Evolutionary conservation across 2,329 filamentous ascomycete genomes (phyloP).

Genomic region (Fusarium illudens): DNA sequence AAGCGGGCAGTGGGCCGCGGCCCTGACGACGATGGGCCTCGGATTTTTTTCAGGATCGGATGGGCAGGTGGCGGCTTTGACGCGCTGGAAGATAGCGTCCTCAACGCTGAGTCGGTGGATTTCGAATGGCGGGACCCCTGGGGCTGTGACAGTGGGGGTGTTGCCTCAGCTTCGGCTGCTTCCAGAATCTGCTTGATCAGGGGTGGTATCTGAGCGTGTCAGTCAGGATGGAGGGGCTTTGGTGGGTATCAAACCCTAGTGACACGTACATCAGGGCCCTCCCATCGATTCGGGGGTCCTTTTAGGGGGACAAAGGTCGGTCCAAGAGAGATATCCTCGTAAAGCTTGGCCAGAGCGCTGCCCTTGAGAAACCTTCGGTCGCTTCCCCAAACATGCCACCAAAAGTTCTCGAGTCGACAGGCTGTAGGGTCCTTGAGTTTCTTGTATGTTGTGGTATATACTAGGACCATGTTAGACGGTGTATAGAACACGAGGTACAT

Average conservation of each 20-base stretch:
- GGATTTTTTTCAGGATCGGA: conserved; percentile 68
- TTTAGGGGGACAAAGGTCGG: conserved; percentile 65
- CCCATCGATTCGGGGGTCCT: conserved; percentile 63
- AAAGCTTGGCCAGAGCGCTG: conserved; percentile 62
- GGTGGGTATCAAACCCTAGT: conserved; percentile 3
- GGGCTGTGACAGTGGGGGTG: conserved; percentile 22
- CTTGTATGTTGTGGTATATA: conserved; percentile 68
- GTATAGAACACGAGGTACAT: background rate
- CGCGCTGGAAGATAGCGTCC: conserved; percentile 50
- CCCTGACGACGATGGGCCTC: conserved; percentile 61
- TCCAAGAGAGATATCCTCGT: conserved; percentile 65
- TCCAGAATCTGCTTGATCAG: conserved; percentile 44
- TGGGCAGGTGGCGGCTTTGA: conserved; percentile 59
- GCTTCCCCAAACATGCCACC: conserved; percentile 73
- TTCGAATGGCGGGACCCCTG: conserved; percentile 29
- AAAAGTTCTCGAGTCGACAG: conserved; percentile 69
- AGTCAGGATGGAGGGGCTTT: conserved; percentile 15
- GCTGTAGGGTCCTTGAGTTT: conserved; percentile 69
- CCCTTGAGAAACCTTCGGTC: conserved; percentile 62
- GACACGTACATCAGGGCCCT: conserved; percentile 56
- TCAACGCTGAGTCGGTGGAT: conserved; percentile 34
- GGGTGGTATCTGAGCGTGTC: conserved; percentile 40
- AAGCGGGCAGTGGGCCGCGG: conserved; percentile 70
- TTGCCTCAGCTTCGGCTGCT: conserved; percentile 30
- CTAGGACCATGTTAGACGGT: conserved; percentile 46